Percentiles rank a stretch among this genome's conserved stretches.
These are phyloP conservation scores for Golubevia sp. DNA, from an alignment of 1,284 basidiomycete genomes.

Conservation along the genomic window DNA sequence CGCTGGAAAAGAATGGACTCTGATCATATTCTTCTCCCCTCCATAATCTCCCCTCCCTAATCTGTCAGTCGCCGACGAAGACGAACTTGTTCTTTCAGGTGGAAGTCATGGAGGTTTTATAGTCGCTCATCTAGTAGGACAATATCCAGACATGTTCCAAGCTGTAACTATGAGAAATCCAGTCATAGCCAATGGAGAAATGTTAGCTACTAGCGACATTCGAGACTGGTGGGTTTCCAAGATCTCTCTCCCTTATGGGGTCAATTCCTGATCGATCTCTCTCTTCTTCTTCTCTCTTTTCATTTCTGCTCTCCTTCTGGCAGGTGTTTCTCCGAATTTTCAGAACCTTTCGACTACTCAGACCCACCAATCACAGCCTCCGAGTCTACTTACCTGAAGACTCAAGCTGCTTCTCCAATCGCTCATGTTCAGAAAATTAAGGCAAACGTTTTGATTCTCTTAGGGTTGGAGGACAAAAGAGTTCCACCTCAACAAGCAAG, in stretches of 20 bases:
- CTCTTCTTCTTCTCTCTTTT: background rate
- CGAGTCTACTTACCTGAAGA: background rate
- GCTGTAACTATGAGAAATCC: constrained; percentile 19
- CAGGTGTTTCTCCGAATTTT: constrained; percentile 17
- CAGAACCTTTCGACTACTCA: constrained; percentile 8
- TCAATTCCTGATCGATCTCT: background rate
- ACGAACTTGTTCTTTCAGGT: constrained; percentile 8
- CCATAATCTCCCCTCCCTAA: no score
- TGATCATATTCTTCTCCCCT: no score
- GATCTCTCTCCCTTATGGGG: background rate
- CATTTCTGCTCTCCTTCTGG: no score
- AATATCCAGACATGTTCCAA: constrained; percentile 6
- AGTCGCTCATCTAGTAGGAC: constrained; percentile 11
- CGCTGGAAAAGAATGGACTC: no score
- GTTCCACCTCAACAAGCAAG: constrained; percentile 19
- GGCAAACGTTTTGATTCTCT: constrained; percentile 12
- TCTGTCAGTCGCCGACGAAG: background rate
- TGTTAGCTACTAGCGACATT: constrained; percentile 15
- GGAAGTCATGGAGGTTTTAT: constrained; percentile 25
- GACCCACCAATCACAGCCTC: constrained; percentile 4
- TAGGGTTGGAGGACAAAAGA: constrained; percentile 17
- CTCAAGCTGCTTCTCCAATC: constrained; percentile 13
- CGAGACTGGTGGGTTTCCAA: constrained; percentile 18
- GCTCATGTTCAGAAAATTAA: constrained; percentile 8
- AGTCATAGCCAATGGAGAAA: constrained; percentile 12